Conservation (phyloP, 1,284 basidiomycete genomes). For the Ceratobasidium sp. region DNA sequence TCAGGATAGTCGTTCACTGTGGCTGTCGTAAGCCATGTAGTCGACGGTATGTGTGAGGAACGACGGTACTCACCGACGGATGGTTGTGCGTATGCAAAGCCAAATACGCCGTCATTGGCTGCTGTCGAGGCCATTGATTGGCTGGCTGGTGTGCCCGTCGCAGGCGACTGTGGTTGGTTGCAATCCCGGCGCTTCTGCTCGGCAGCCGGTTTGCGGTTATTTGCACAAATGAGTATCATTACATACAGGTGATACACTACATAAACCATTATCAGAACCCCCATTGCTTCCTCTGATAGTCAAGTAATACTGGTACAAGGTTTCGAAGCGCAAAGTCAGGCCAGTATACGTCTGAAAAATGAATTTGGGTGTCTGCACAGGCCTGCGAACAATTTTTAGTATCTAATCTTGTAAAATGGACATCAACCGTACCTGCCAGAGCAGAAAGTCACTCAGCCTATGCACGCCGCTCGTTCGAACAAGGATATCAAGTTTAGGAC, state of each 20-base stretch:
- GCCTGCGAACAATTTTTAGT: slow-evolving; percentile 35
- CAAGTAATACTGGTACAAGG: slow-evolving; percentile 86
- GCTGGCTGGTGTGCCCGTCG: not conserved
- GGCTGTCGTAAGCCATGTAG: not conserved
- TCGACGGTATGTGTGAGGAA: not conserved
- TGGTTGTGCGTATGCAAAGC: not conserved
- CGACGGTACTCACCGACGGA: not conserved
- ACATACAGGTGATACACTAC: no score
- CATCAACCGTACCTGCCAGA: slow-evolving; percentile 85
- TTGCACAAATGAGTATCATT: not conserved
- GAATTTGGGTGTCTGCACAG: slow-evolving; percentile 87
- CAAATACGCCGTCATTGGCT: slow-evolving; percentile 14
- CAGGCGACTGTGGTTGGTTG: slow-evolving; percentile 8
- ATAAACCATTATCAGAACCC: slow-evolving; percentile 13
- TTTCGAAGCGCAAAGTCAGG: slow-evolving; percentile 93
- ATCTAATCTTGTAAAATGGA: not conserved
- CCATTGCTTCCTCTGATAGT: slow-evolving; percentile 86
- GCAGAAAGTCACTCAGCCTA: slow-evolving; percentile 90
- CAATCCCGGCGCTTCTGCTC: not conserved
- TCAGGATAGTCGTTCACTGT: not conserved
- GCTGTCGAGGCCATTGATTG: slow-evolving; percentile 17
- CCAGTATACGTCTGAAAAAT: slow-evolving; percentile 94
- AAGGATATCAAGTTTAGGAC: slow-evolving; percentile 90
- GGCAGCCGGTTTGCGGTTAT: not conserved
- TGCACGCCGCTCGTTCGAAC: slow-evolving; percentile 94